A percentile compares a stretch with the other conserved stretches of the same genome.
phyloP scores from a whole-genome alignment of 345 rosid genomes.

The Syzygium aromaticum region DNA sequence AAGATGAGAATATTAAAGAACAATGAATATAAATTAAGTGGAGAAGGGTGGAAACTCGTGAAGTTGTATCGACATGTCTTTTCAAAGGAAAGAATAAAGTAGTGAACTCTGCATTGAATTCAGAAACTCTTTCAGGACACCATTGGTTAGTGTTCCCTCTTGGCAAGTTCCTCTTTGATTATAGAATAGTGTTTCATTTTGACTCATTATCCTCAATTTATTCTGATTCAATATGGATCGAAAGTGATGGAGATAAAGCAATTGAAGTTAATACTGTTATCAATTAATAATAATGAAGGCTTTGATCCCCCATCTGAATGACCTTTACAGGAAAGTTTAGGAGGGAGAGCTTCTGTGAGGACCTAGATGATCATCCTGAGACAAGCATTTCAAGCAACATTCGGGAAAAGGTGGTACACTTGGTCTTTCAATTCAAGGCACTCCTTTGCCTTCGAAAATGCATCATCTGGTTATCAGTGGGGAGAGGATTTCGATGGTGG shows the following conservation, averaged over 20 bases:
- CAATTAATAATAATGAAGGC: not conserved
- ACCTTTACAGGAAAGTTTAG: conserved; percentile 32
- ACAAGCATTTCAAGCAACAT: conserved; percentile 25
- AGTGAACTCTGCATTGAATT: not conserved
- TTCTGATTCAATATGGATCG: not conserved
- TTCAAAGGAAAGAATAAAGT: not conserved
- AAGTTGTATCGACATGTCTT: not conserved
- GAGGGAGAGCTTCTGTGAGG: conserved; percentile 32
- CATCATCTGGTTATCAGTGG: conserved; percentile 47
- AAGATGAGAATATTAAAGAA: not conserved
- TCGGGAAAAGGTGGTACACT: conserved; percentile 41
- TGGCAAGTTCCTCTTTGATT: not conserved
- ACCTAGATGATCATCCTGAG: conserved; percentile 28
- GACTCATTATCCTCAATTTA: not conserved
- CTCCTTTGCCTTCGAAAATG: conserved; percentile 15
- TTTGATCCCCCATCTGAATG: not conserved
- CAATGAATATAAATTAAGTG: not conserved
- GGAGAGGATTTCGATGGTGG: conserved; percentile 41
- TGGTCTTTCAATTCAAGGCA: conserved; percentile 23
- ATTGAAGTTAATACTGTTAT: not conserved
- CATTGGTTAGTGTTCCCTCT: not conserved
- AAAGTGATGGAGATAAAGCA: not conserved
- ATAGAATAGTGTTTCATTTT: not conserved
- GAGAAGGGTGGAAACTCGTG: not conserved
- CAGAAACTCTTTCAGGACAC: not conserved